Conservation (phyloP, 805 yeast genomes). For the Metschnikowia gelsemii region DNA sequence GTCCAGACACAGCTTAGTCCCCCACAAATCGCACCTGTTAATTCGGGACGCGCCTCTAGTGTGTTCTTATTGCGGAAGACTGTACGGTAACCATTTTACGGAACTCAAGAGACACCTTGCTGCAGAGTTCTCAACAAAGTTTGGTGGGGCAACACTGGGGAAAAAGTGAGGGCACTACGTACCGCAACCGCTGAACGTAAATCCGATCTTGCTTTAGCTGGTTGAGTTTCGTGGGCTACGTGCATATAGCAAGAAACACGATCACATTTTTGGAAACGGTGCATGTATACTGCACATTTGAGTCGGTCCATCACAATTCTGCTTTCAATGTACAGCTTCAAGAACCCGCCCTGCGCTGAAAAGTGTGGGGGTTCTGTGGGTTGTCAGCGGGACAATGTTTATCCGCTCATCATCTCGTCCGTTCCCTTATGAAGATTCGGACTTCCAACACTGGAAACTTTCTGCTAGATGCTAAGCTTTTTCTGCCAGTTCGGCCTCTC, state of each 20-base stretch:
- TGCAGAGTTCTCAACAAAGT: constrained; percentile 22
- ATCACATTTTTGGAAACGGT: neutral
- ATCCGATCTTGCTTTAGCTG: neutral
- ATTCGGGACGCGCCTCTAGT: constrained; percentile 22
- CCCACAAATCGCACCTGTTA: constrained; percentile 1
- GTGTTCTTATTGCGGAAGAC: constrained; percentile 29
- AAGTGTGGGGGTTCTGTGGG: too few relatives aligned
- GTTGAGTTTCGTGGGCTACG: neutral
- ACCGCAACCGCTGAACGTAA: neutral
- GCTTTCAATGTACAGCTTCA: too few relatives aligned
- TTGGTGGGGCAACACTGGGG: neutral
- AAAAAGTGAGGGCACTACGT: neutral
- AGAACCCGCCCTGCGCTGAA: too few relatives aligned
- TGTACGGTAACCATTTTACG: constrained; percentile 27
- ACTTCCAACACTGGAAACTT: too few relatives aligned
- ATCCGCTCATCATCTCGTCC: too few relatives aligned
- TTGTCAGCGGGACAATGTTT: too few relatives aligned
- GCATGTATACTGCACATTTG: constrained; percentile 2
- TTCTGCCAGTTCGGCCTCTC: too few relatives aligned
- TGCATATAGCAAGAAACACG: neutral
- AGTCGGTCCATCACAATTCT: constrained; percentile 1
- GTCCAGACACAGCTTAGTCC: neutral
- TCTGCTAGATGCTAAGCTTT: too few relatives aligned
- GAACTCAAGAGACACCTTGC: constrained; percentile 31
- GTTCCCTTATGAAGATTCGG: too few relatives aligned